These are phyloP conservation scores for Ophiocordyceps camponoti-floridani DNA, from an alignment of 2,329 filamentous ascomycete genomes.

Conservation along the genomic window DNA sequence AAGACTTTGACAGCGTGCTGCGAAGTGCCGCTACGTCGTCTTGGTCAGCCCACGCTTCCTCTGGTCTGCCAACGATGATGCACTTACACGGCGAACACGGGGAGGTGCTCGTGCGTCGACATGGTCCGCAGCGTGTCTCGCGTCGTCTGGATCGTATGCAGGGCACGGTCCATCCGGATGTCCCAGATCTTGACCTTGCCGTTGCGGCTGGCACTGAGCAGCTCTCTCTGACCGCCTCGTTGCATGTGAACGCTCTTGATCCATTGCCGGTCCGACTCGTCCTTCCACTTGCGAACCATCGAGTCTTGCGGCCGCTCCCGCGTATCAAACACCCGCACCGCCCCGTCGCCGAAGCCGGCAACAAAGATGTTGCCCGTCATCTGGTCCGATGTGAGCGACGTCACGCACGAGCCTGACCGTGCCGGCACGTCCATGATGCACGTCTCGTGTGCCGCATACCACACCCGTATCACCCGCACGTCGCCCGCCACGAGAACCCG, in stretches of 20 bases:
- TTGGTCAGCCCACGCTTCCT: constrained; percentile 1
- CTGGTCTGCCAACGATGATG: too few relatives aligned
- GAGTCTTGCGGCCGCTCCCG: constrained; percentile 66
- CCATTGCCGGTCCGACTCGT: constrained; percentile 74
- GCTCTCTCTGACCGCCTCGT: constrained; percentile 78
- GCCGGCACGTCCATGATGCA: constrained; percentile 90
- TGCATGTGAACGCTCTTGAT: constrained; percentile 95
- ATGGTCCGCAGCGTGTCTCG: constrained; percentile 66
- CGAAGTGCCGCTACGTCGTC: constrained; percentile 54
- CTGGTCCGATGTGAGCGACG: constrained; percentile 88
- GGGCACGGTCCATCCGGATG: constrained; percentile 65
- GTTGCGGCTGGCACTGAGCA: constrained; percentile 78
- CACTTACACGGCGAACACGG: constrained; percentile 82
- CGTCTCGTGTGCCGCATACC: constrained; percentile 87
- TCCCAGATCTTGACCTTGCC: constrained; percentile 95
- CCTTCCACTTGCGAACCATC: constrained; percentile 95
- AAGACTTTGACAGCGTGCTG: constrained; percentile 80
- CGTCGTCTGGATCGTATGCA: constrained; percentile 58
- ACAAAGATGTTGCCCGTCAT: constrained; percentile 95
- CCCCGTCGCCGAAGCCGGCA: constrained; percentile 90
- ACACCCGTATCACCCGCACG: constrained; percentile 85
- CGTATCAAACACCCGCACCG: constrained; percentile 85
- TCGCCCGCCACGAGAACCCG: constrained; percentile 91
- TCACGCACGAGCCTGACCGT: constrained; percentile 87
- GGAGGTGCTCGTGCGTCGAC: constrained; percentile 88